Evolutionary conservation across 1,284 basidiomycete genomes (phyloP), one percentile per base, ranked within the genome.

Genomic region (Tylopilus orsonianus): DNA sequence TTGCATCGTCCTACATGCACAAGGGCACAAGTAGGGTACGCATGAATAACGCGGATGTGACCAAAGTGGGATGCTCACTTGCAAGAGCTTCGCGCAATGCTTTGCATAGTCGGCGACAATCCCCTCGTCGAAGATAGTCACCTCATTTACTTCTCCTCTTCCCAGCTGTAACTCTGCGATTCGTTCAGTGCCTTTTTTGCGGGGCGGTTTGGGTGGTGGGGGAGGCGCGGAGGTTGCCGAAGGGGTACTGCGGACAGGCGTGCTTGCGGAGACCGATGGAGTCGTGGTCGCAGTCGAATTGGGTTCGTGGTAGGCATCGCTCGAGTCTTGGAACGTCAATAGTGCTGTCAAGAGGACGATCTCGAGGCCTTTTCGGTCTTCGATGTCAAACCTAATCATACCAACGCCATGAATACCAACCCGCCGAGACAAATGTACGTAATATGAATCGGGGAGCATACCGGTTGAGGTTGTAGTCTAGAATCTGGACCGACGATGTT

Each of bases 381-480:
- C 72, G 36, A 93, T 81, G 52, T 92, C 88, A 58, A 93, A 91
- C 37, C 88, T 89, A 49, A n/a, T 33, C 50, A 16, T 23, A 24
- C n/a, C 37, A 22, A 8, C 30, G 7, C 5, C 32, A 36, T 18
- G 12, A 37, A 16, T 5, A 46, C 6, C 9, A 53, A 18, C 22
- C 22, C 36, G 13, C 5, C 27, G 14, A 8, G 37, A 22, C 16
- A 49, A 13, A 30, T 8, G 7, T 13, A 30, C 10, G 26, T 27
- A 35, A 36, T 12, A 13, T 36, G 10, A 16, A 23, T 44, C 33
- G n/a, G 8, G 24, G 13, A 10, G n/a, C 54, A 22, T 55, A 83
- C 81, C 88, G 72, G 56, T 89, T 80, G 24, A 91, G 72, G 59
- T 93, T 93, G 60, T 93, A 93, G 64, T 93, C 88, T 14, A 93